phyloP scores from a whole-genome alignment of 2,329 filamentous ascomycete species.

The Xylaria sp. region DNA sequence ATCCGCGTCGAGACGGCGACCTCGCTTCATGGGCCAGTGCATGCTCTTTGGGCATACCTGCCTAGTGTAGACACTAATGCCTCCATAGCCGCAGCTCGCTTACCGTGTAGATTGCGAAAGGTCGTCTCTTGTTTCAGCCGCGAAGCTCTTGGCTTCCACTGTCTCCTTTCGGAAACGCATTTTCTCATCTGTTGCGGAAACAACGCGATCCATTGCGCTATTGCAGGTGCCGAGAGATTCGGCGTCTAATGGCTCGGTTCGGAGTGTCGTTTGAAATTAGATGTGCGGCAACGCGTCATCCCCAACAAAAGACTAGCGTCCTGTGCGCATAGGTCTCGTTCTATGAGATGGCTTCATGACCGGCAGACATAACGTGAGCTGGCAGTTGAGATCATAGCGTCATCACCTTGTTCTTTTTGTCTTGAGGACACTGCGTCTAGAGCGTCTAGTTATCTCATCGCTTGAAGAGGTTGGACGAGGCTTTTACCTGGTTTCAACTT shows the following conservation, averaged over 20 bases:
- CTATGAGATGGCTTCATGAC: not conserved
- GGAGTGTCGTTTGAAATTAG: conserved; percentile 7
- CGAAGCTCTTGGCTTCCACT: conserved; percentile 24
- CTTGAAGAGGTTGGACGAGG: not conserved
- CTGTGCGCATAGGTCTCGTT: conserved; percentile 10
- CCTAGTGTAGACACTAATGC: conserved; percentile 4
- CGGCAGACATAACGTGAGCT: not conserved
- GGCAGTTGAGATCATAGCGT: conserved; percentile 7
- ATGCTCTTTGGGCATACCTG: not conserved
- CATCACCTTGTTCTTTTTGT: conserved; percentile 1
- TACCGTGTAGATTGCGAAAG: conserved; percentile 28
- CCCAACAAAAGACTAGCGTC: conserved; percentile 8
- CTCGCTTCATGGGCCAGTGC: conserved; percentile 8
- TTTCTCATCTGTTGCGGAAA: conserved; percentile 24
- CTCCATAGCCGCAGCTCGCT: conserved; percentile 25
- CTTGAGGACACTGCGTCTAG: not conserved
- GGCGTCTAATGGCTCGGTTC: not conserved
- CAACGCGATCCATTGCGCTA: conserved; percentile 26
- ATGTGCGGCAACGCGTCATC: not conserved
- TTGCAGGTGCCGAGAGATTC: not conserved
- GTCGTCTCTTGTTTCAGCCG: conserved; percentile 27
- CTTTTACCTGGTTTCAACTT: not conserved
- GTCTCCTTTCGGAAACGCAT: conserved; percentile 15
- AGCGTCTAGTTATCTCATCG: not conserved
- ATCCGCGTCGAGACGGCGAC: conserved; percentile 10